Percentiles rank a stretch among this genome's conserved stretches.
phyloP scores from a whole-genome alignment of 139 green algal genomes.

The Picochlorum sp. region DNA sequence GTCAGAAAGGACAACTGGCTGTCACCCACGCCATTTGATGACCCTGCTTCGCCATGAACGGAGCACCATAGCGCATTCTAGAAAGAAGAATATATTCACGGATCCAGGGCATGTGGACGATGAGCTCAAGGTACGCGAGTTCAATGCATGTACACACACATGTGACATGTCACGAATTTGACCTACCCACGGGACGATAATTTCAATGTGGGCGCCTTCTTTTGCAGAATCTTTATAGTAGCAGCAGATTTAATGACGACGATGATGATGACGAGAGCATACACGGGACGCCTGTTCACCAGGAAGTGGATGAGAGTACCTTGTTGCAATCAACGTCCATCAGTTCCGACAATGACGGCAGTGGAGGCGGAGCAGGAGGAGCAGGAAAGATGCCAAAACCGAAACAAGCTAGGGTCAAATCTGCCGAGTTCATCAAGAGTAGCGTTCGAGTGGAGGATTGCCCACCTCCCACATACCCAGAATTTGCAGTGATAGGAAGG shows the following conservation, averaged over 20 bases:
- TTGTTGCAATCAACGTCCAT: background rate
- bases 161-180: too few species aligned
- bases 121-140: slow-evolving; percentile 1
- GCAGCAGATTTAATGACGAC: slow-evolving; percentile 29
- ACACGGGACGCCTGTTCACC: background rate
- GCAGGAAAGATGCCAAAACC: slow-evolving; percentile 1
- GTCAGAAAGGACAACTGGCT: too few species aligned
- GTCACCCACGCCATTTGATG: too few species aligned
- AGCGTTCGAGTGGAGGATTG: slow-evolving; percentile 54
- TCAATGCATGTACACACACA: too few species aligned
- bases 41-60: too few species aligned
- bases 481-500: slow-evolving; percentile 93
- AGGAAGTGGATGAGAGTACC: slow-evolving; percentile 7
- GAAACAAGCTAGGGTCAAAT: slow-evolving; percentile 22
- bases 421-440: slow-evolving; percentile 62
- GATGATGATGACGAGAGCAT: slow-evolving; percentile 8
- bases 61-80: background rate
- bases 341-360: background rate
- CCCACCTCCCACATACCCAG: slow-evolving; percentile 52
- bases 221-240: slow-evolving; percentile 22
- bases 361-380: background rate
- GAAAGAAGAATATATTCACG: slow-evolving; percentile 18
- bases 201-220: too few species aligned
- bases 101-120: slow-evolving; percentile 4
- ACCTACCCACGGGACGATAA: too few species aligned